Evolutionary conservation across 116 monocot genomes (phyloP).

Genomic region (Iris pallida): DNA sequence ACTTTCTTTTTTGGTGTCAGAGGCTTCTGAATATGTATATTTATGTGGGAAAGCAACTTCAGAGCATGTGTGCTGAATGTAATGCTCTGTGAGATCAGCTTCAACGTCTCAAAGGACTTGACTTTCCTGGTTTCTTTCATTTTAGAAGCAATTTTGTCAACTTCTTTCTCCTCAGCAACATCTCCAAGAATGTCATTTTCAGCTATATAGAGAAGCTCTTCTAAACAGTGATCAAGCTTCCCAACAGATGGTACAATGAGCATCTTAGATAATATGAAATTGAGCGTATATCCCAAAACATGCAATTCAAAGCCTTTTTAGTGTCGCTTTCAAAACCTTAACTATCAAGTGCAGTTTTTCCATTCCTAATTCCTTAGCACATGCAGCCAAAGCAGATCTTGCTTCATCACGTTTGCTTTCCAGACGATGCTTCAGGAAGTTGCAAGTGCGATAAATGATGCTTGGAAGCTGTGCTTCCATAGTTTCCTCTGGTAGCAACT

Average conservation of each 20-base stretch:
- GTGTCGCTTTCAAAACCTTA: conserved; percentile 58
- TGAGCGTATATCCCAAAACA: conserved; percentile 88
- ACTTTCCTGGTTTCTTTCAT: conserved; percentile 93
- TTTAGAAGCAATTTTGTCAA: conserved; percentile 87
- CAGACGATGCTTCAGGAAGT: conserved; percentile 69
- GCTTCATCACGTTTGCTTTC: conserved; percentile 89
- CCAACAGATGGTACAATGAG: conserved; percentile 29
- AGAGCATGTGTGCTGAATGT: conserved; percentile 77
- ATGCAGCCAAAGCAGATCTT: conserved; percentile 73
- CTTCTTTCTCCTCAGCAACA: conserved; percentile 88
- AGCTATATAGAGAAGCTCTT: conserved; percentile 60
- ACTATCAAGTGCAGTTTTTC: conserved; percentile 60
- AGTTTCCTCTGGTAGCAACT: conserved; percentile 50
- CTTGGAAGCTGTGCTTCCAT: conserved; percentile 79
- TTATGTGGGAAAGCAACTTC: conserved; percentile 55
- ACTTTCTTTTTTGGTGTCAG: conserved; percentile 52
- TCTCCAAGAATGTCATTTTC: conserved; percentile 88
- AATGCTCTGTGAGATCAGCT: too few species aligned
- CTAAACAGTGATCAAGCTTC: conserved; percentile 80
- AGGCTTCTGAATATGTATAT: conserved; percentile 44
- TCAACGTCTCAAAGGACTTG: conserved; percentile 80
- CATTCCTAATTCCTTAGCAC: conserved; percentile 66
- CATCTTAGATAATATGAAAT: conserved; percentile 65
- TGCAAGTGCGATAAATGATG: conserved; percentile 65
- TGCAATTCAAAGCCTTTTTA: conserved; percentile 89